These are phyloP conservation scores for Lagenaria siceraria DNA, from an alignment of 306 rosid genomes.

Conservation along the genomic window DNA sequence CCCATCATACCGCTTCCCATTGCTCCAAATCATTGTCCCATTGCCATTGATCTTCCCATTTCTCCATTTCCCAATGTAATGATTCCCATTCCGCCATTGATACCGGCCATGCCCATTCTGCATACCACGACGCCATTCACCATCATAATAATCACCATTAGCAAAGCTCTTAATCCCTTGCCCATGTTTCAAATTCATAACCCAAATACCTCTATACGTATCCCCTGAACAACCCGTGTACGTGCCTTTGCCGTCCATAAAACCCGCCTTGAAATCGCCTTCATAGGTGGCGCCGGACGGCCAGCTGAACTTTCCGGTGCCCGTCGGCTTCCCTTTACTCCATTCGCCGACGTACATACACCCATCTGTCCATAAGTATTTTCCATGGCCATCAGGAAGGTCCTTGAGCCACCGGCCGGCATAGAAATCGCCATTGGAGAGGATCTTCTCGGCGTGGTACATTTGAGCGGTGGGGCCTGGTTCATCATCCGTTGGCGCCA, in stretches of 20 bases:
- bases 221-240: constrained; percentile 58
- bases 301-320: constrained; percentile 83
- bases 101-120: constrained; percentile 78
- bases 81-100: constrained; percentile 73
- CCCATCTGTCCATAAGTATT: constrained; percentile 87
- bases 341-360: constrained; percentile 88
- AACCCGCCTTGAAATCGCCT: constrained; percentile 59
- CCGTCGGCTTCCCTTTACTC: constrained; percentile 43
- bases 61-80: constrained; percentile 71
- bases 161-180: constrained; percentile 53
- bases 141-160: constrained; percentile 79
- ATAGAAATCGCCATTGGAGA: constrained; percentile 66
- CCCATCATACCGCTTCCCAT: constrained; percentile 73
- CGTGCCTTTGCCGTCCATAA: constrained; percentile 73
- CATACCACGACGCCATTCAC: constrained; percentile 74
- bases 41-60: constrained; percentile 56
- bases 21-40: constrained; percentile 70
- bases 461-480: constrained; percentile 16
- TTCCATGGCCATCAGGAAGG: constrained; percentile 62
- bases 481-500: constrained; percentile 71
- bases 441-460: constrained; percentile 42
- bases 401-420: constrained; percentile 51
- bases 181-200: constrained; percentile 69
- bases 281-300: constrained; percentile 88
- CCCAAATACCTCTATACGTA: constrained; percentile 67